These are phyloP conservation scores for Bruguiera sexangula DNA, from an alignment of 345 rosid species.

Conservation along the genomic window DNA sequence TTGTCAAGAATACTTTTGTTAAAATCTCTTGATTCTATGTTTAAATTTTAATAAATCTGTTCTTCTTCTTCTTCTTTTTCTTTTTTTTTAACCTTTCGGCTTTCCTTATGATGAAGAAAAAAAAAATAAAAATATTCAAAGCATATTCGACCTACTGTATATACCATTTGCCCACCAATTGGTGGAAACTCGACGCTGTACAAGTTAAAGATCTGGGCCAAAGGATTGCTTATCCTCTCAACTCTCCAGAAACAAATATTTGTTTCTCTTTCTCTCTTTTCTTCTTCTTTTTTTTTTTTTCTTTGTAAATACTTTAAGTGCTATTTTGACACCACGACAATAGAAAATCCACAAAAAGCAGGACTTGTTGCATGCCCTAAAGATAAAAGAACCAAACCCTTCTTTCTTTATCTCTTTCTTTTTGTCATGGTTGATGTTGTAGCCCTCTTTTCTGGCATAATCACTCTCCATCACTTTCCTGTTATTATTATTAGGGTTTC, in stretches of 20 bases:
- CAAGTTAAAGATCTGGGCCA: conserved; percentile 4
- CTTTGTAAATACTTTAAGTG: background rate
- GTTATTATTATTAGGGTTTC: too few species aligned
- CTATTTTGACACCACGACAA: background rate
- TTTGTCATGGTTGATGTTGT: too few species aligned
- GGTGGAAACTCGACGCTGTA: background rate
- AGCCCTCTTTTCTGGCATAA: background rate
- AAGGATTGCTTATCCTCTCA: conserved; percentile 3
- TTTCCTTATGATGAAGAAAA: too few species aligned
- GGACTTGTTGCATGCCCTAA: background rate
- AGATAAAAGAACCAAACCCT: background rate
- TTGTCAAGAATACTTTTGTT: too few species aligned
- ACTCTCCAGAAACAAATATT: background rate
- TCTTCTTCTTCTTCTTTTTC: too few species aligned
- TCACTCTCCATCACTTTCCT: conserved; percentile 13
- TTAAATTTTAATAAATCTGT: too few species aligned
- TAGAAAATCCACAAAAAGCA: too few species aligned
- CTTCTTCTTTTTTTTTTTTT: background rate
- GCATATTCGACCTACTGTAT: too few species aligned
- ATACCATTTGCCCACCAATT: background rate
- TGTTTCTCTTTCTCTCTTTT: background rate
- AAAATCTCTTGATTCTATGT: too few species aligned
- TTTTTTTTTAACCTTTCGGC: too few species aligned
- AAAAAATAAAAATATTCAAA: too few species aligned
- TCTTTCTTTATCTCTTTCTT: too few species aligned